A percentile compares a stretch with the other conserved stretches of the same genome.
Evolutionary conservation across 108 stramenopile genomes (phyloP).

Genomic region (Cylindrotheca fusiformis): DNA sequence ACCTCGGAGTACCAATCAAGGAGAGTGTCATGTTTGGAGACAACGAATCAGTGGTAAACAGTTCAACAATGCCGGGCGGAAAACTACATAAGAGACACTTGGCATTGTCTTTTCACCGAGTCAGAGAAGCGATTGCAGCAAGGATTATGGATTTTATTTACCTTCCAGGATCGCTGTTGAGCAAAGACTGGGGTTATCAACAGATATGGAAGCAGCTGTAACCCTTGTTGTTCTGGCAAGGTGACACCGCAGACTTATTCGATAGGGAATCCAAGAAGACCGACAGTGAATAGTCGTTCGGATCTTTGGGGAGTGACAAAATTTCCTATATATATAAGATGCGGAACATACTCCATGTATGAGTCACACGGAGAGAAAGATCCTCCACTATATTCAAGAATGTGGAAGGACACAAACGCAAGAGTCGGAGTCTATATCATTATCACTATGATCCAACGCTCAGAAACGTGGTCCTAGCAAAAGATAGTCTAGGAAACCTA

Average conservation of each 20-base stretch:
- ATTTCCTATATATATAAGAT: too few species aligned
- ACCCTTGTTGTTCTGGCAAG: not conserved
- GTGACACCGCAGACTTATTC: constrained; percentile 1
- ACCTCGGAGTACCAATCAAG: constrained; percentile 19
- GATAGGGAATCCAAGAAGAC: too few species aligned
- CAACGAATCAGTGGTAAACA: constrained; percentile 16
- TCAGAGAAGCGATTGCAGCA: constrained; percentile 11
- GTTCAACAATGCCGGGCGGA: not conserved
- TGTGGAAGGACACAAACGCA: too few species aligned
- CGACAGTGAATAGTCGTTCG: too few species aligned
- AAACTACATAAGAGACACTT: constrained; percentile 12
- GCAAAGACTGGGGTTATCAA: constrained; percentile 9
- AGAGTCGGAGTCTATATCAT: too few species aligned
- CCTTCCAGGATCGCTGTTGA: not conserved
- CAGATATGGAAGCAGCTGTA: constrained; percentile 4
- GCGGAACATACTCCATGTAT: too few species aligned
- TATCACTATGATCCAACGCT: too few species aligned
- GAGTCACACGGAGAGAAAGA: too few species aligned
- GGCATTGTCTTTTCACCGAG: constrained; percentile 10
- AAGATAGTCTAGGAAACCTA: too few species aligned
- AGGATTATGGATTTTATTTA: not conserved
- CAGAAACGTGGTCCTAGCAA: too few species aligned
- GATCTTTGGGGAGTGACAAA: too few species aligned
- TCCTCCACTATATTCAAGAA: too few species aligned
- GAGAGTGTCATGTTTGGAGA: constrained; percentile 8